phyloP scores from a whole-genome alignment of 768 basidiomycete species.

The Lenzites betulinus region DNA sequence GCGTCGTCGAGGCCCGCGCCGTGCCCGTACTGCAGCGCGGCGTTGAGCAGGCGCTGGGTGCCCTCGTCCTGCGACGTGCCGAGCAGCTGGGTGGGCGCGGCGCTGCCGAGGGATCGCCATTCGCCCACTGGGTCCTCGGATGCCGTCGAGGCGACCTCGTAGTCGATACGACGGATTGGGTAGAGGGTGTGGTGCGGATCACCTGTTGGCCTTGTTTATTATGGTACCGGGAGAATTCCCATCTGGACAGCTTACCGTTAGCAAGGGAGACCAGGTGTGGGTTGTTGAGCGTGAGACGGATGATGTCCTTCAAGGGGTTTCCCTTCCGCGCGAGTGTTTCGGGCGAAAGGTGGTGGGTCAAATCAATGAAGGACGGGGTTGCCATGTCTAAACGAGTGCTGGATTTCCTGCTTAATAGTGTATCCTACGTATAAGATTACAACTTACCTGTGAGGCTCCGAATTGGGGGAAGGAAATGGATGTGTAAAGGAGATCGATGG shows the following conservation, averaged over 20 bases:
- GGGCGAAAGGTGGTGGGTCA: constrained; percentile 37
- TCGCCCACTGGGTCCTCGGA: constrained; percentile 32
- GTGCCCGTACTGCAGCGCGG: constrained; percentile 38
- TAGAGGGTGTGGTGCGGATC: constrained; percentile 38
- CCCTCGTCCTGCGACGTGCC: constrained; percentile 26
- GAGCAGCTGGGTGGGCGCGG: constrained; percentile 27
- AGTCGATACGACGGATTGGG: constrained; percentile 35
- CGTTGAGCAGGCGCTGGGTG: constrained; percentile 25
- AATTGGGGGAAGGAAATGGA: too few relatives aligned
- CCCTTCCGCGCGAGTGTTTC: constrained; percentile 33
- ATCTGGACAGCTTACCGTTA: constrained; percentile 32
- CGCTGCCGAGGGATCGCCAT: constrained; percentile 28
- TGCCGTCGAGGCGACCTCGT: constrained; percentile 34
- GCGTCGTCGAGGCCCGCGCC: constrained; percentile 37
- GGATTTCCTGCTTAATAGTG: neutral
- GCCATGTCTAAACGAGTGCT: neutral
- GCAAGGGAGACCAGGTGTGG: constrained; percentile 36
- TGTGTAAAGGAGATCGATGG: too few relatives aligned
- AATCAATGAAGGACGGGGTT: constrained; percentile 23
- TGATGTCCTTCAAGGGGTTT: constrained; percentile 38
- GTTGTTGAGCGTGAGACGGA: constrained; percentile 29
- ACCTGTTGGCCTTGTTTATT: too few relatives aligned
- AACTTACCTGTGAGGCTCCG: too few relatives aligned
- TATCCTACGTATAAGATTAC: neutral
- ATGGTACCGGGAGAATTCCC: too few relatives aligned